Evolutionary conservation across 108 stramenopile genomes (phyloP).

Genomic region (Skeletonema grethae): DNA sequence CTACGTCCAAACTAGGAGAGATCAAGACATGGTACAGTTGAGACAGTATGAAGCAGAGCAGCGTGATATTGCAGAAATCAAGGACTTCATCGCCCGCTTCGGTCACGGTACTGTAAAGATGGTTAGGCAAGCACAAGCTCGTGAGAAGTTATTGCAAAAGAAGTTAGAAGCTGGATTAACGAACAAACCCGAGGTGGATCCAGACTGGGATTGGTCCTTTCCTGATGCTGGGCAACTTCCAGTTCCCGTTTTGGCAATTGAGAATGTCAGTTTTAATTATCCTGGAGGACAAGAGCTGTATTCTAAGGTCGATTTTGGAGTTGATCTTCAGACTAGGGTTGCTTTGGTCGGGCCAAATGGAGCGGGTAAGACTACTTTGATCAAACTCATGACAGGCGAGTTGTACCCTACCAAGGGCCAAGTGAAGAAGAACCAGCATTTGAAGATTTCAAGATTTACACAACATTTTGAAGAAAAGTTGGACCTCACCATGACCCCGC

Average conservation of each 20-base stretch:
- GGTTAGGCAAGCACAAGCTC: constrained; percentile 92
- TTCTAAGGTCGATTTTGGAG: constrained; percentile 80
- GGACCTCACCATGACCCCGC: constrained; percentile 92
- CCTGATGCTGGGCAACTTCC: constrained; percentile 90
- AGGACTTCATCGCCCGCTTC: constrained; percentile 90
- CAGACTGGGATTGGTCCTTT: constrained; percentile 80
- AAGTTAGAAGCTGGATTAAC: constrained; percentile 91
- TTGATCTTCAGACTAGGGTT: constrained; percentile 87
- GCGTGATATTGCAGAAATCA: constrained; percentile 58
- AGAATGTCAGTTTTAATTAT: constrained; percentile 85
- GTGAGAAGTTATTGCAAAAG: constrained; percentile 90
- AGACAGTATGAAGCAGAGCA: constrained; percentile 71
- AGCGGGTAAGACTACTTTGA: constrained; percentile 78
- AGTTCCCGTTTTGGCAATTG: constrained; percentile 71
- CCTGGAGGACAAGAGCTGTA: constrained; percentile 50
- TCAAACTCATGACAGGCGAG: constrained; percentile 79
- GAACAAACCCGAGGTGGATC: constrained; percentile 74
- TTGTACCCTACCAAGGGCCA: constrained; percentile 90
- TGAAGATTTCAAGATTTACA: constrained; percentile 94
- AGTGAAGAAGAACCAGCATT: constrained; percentile 91
- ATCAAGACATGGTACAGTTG: constrained; percentile 57
- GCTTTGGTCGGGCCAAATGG: constrained; percentile 93
- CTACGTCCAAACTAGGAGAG: constrained; percentile 50
- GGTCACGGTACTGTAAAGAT: constrained; percentile 96
- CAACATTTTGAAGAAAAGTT: constrained; percentile 99